These are phyloP conservation scores for Chaetomidium leptoderma DNA, from an alignment of 495 filamentous ascomycete genomes.

Conservation along the genomic window DNA sequence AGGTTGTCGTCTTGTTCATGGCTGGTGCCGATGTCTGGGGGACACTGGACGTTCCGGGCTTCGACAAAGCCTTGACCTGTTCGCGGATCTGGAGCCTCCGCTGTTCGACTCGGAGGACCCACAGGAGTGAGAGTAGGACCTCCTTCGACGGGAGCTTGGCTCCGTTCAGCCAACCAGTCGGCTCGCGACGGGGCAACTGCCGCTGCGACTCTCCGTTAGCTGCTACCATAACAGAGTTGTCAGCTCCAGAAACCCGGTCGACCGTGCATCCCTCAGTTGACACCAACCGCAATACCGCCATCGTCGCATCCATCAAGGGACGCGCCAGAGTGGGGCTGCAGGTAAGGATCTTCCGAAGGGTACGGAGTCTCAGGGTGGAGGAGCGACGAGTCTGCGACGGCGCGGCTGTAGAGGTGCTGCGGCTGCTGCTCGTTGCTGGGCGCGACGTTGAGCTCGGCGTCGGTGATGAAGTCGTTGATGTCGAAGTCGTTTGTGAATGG, in stretches of 20 bases:
- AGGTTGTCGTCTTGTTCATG: slow-evolving; percentile 6
- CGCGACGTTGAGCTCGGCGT: slow-evolving; percentile 41
- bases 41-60: slow-evolving; percentile 26
- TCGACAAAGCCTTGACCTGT: slow-evolving; percentile 21
- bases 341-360: slow-evolving; percentile 56
- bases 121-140: slow-evolving; percentile 49
- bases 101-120: slow-evolving; percentile 49
- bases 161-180: slow-evolving; percentile 39
- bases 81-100: slow-evolving; percentile 32
- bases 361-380: slow-evolving; percentile 47
- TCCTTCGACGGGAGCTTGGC: slow-evolving; percentile 49
- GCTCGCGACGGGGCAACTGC: slow-evolving; percentile 33
- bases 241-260: slow-evolving; percentile 38
- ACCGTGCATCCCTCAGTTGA: slow-evolving; percentile 45
- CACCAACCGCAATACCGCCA: slow-evolving; percentile 72
- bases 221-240: slow-evolving; percentile 34
- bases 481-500: slow-evolving; percentile 46
- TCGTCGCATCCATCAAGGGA: slow-evolving; percentile 87
- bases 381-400: slow-evolving; percentile 39
- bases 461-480: slow-evolving; percentile 51
- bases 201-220: slow-evolving; percentile 33
- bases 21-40: slow-evolving; percentile 21
- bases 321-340: slow-evolving; percentile 90
- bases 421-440: slow-evolving; percentile 29
- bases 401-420: slow-evolving; percentile 38